Evolutionary conservation across 345 rosid species (phyloP).

Genomic region (Geranium brycei): DNA sequence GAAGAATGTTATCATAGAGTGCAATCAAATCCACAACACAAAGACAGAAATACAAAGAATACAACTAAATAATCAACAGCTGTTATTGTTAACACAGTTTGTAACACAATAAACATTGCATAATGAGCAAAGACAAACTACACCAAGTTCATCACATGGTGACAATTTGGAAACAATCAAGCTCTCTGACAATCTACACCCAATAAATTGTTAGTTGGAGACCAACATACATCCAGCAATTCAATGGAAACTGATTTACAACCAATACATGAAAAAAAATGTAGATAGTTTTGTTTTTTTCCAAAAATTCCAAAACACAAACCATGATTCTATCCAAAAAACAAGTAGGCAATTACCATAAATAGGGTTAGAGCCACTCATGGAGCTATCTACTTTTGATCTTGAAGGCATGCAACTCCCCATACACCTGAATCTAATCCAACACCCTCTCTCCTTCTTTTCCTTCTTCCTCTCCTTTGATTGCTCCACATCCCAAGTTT

Average conservation of each 20-base stretch:
- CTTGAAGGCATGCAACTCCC: conserved; percentile 60
- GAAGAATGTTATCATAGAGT: neutral
- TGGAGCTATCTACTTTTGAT: conserved; percentile 71
- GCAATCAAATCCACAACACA: neutral
- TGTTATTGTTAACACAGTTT: neutral
- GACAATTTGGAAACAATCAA: neutral
- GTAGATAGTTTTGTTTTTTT: neutral
- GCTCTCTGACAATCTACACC: too few relatives aligned
- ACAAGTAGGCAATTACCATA: conserved; percentile 23
- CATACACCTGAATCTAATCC: conserved; percentile 42
- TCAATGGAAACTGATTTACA: neutral
- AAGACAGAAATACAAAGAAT: neutral
- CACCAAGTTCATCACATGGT: neutral
- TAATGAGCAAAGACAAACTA: neutral
- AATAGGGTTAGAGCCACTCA: conserved; percentile 35
- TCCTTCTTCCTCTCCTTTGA: conserved; percentile 14
- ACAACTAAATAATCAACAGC: neutral
- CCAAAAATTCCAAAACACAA: neutral
- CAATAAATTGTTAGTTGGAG: neutral
- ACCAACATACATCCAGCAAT: neutral
- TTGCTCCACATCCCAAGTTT: conserved; percentile 18
- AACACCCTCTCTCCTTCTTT: conserved; percentile 50
- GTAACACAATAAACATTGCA: neutral
- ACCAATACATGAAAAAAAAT: neutral
- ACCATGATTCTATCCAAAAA: neutral